These are phyloP conservation scores for Aspergillus bridgeri DNA, from an alignment of 495 filamentous ascomycete genomes.

Conservation along the genomic window DNA sequence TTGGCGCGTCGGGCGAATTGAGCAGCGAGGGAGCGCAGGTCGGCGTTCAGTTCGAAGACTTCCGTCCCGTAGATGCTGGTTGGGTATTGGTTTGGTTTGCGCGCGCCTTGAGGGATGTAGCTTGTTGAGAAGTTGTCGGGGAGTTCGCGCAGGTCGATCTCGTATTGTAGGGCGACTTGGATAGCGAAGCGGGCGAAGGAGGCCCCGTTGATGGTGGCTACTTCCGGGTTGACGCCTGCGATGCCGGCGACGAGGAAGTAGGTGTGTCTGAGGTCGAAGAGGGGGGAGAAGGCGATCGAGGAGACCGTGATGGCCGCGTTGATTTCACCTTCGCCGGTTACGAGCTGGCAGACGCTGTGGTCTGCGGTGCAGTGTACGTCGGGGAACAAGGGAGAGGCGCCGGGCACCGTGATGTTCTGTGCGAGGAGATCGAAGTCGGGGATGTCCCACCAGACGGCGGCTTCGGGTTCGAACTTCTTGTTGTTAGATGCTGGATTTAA, in stretches of 20 bases:
- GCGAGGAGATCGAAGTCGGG: constrained; percentile 59
- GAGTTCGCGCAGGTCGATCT: constrained; percentile 69
- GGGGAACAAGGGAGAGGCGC: constrained; percentile 62
- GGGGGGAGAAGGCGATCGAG: constrained; percentile 53
- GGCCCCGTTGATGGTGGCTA: constrained; percentile 58
- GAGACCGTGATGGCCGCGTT: constrained; percentile 66
- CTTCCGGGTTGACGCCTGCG: constrained; percentile 66
- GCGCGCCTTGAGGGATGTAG: constrained; percentile 61
- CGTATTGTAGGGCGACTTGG: constrained; percentile 71
- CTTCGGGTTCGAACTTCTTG: constrained; percentile 61
- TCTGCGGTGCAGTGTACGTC: constrained; percentile 60
- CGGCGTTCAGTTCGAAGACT: constrained; percentile 68
- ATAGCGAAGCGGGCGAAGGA: constrained; percentile 66
- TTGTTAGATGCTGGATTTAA: constrained; percentile 8
- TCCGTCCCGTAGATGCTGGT: constrained; percentile 68
- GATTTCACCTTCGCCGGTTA: constrained; percentile 62
- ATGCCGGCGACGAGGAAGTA: constrained; percentile 74
- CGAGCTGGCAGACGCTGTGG: constrained; percentile 58
- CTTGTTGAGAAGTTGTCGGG: constrained; percentile 61
- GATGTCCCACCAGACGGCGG: constrained; percentile 62
- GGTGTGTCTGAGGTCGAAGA: constrained; percentile 63
- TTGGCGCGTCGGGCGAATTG: constrained; percentile 52
- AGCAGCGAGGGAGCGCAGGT: constrained; percentile 55
- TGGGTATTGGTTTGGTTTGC: constrained; percentile 56
- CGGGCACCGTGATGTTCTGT: constrained; percentile 63